These are phyloP conservation scores for Cymbopogon flexuosus DNA, from an alignment of 202 grass and related monocot genomes.

Conservation along the genomic window DNA sequence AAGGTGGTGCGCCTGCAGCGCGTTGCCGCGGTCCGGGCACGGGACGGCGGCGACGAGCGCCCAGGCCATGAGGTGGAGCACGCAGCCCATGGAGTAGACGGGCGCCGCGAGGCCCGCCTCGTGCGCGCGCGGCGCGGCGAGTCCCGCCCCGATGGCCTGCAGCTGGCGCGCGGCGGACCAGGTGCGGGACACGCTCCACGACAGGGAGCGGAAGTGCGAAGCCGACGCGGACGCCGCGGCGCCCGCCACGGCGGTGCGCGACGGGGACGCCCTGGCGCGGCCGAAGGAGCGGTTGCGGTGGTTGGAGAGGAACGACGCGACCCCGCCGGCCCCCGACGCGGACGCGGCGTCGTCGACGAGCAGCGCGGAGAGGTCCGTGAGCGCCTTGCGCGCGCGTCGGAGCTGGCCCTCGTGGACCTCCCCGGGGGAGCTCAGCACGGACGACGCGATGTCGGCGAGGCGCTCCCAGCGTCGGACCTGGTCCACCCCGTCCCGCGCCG, in stretches of 20 bases:
- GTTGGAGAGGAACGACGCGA: slow-evolving; percentile 46
- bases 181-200: slow-evolving; percentile 81
- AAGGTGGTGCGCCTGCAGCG: slow-evolving; percentile 57
- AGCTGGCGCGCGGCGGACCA: slow-evolving; percentile 91
- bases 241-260: neutral
- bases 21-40: slow-evolving; percentile 73
- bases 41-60: slow-evolving; percentile 75
- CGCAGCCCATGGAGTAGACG: slow-evolving; percentile 81
- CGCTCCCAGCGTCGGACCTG: slow-evolving; percentile 81
- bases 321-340: slow-evolving; percentile 18
- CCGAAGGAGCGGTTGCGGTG: slow-evolving; percentile 73
- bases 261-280: slow-evolving; percentile 28
- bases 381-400: slow-evolving; percentile 72
- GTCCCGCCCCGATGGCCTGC: slow-evolving; percentile 64
- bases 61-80: slow-evolving; percentile 73
- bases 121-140: slow-evolving; percentile 65
- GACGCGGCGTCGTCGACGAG: slow-evolving; percentile 70
- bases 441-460: slow-evolving; percentile 67
- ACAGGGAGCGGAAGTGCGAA: slow-evolving; percentile 83
- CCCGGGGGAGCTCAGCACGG: slow-evolving; percentile 44
- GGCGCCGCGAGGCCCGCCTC: slow-evolving; percentile 61
- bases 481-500: slow-evolving; percentile 71
- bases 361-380: slow-evolving; percentile 66
- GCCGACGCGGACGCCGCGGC: slow-evolving; percentile 15
- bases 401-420: slow-evolving; percentile 68